These are phyloP conservation scores for Neospermospora avenae DNA, from an alignment of 2,329 filamentous ascomycete genomes.

Conservation along the genomic window DNA sequence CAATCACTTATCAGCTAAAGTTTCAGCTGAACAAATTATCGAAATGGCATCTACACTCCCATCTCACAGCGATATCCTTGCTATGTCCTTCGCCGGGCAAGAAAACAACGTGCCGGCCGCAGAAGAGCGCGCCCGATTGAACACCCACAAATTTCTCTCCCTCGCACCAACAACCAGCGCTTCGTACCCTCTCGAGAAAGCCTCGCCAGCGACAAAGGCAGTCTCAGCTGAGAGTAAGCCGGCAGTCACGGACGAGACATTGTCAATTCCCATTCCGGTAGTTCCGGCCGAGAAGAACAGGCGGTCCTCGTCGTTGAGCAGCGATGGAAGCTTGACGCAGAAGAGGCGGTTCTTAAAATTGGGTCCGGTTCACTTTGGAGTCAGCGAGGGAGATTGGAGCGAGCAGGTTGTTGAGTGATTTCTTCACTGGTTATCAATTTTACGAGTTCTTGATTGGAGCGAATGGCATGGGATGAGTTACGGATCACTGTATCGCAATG, in stretches of 20 bases:
- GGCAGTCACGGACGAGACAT: neutral
- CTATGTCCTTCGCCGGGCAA: constrained; percentile 15
- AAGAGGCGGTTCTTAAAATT: constrained; percentile 29
- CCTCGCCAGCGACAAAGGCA: constrained; percentile 2
- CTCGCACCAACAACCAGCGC: constrained; percentile 29
- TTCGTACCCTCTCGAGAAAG: constrained; percentile 25
- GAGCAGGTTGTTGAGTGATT: constrained; percentile 26
- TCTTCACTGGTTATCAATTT: neutral
- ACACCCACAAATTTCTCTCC: constrained; percentile 27
- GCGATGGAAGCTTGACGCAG: constrained; percentile 9
- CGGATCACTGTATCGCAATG: neutral
- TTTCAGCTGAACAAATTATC: neutral
- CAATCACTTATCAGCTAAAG: constrained; percentile 8
- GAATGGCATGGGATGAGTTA: neutral
- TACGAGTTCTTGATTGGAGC: neutral
- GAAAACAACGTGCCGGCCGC: constrained; percentile 23
- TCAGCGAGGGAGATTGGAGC: constrained; percentile 31
- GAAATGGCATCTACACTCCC: constrained; percentile 20
- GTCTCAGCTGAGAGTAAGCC: constrained; percentile 6
- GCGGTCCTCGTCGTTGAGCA: constrained; percentile 23
- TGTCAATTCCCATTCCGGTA: constrained; percentile 4
- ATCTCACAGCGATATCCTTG: constrained; percentile 14
- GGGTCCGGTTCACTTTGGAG: constrained; percentile 30
- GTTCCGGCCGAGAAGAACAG: constrained; percentile 14
- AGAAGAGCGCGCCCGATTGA: constrained; percentile 13